Evolutionary conservation across 2,329 filamentous ascomycete genomes (phyloP).

Genomic region (Colletotrichum camelliae): DNA sequence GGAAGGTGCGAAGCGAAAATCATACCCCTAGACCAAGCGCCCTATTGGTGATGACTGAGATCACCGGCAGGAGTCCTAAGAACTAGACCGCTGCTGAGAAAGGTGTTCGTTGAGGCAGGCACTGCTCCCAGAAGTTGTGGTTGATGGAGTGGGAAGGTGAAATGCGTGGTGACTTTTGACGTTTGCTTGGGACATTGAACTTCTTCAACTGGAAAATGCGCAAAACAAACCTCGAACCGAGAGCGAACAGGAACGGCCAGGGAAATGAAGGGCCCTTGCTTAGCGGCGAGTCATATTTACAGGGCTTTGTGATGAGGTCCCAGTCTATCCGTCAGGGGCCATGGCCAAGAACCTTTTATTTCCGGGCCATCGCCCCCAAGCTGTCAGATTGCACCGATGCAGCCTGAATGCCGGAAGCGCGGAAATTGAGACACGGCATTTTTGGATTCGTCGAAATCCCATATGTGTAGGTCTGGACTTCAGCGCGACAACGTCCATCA

Average conservation of each 20-base stretch:
- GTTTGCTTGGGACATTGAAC: rapidly evolving
- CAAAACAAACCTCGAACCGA: neutral
- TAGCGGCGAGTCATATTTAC: neutral
- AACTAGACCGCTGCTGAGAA: rapidly evolving
- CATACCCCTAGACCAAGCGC: constrained; percentile 19
- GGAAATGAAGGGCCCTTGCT: neutral
- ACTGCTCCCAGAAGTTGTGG: neutral
- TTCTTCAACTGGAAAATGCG: neutral
- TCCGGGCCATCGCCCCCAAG: neutral
- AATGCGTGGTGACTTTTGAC: neutral
- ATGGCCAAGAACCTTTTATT: neutral
- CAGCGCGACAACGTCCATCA: neutral
- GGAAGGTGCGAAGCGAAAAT: constrained; percentile 12
- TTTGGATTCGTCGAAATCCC: neutral
- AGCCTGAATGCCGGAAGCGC: neutral
- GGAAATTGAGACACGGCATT: neutral
- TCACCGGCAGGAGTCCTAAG: rapidly evolving
- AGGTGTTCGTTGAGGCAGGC: rapidly evolving
- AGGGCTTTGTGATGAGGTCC: neutral
- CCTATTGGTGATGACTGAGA: neutral
- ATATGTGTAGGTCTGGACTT: neutral
- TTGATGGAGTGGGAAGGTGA: neutral
- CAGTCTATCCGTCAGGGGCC: neutral
- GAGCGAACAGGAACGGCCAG: neutral
- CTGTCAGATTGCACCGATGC: neutral